These are phyloP conservation scores for Crassisporium funariophilum DNA, from an alignment of 768 basidiomycete genomes.

Conservation along the genomic window DNA sequence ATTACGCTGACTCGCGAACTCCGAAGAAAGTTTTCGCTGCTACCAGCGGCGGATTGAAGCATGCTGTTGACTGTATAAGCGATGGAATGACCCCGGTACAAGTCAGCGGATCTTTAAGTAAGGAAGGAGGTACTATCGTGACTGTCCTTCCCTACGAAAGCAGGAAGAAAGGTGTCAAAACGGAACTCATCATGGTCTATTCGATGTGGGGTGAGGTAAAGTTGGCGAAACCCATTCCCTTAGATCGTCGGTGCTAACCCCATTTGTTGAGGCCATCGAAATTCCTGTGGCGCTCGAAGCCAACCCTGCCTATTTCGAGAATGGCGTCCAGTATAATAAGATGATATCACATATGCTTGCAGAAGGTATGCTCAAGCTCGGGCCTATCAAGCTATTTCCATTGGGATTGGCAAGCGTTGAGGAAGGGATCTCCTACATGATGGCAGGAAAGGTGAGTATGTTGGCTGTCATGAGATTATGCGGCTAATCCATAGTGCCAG, in stretches of 20 bases:
- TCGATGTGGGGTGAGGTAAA: constrained; percentile 23
- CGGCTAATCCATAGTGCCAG: no score
- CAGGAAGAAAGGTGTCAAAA: constrained; percentile 15
- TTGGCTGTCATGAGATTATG: no score
- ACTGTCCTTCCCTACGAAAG: constrained; percentile 25
- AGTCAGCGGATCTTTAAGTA: constrained; percentile 21
- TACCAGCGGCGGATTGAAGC: constrained; percentile 23
- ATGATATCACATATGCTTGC: constrained; percentile 18
- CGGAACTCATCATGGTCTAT: constrained; percentile 22
- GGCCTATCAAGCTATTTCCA: constrained; percentile 20
- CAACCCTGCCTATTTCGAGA: constrained; percentile 13
- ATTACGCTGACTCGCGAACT: constrained; percentile 33
- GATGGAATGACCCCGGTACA: constrained; percentile 26
- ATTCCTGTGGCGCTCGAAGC: constrained; percentile 7
- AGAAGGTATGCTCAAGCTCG: constrained; percentile 11
- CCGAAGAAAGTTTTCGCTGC: constrained; percentile 26
- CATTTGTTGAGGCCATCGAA: background rate
- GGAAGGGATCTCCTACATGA: constrained; percentile 16
- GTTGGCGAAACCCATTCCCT: background rate
- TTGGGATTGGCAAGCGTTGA: constrained; percentile 22
- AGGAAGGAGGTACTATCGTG: constrained; percentile 25
- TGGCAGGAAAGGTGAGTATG: constrained; percentile 14
- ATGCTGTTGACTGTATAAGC: constrained; percentile 31
- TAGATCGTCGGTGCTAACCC: background rate
- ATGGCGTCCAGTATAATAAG: constrained; percentile 16